These are phyloP conservation scores for Capillidium rhysosporum DNA, from an alignment of 371 early-diverging fungal genomes.

Conservation along the genomic window DNA sequence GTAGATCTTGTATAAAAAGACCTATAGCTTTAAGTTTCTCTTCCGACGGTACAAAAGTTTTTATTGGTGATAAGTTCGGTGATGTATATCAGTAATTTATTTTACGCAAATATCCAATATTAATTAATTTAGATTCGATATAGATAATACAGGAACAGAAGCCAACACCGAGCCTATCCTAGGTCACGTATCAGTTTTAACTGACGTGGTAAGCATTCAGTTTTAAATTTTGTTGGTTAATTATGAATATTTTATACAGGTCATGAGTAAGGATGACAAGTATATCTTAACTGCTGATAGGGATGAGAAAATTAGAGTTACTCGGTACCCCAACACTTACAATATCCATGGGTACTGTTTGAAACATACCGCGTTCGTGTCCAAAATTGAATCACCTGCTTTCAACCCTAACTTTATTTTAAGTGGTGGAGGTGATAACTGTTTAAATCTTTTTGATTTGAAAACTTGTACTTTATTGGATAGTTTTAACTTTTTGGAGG, in stretches of 20 bases:
- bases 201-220: slow-evolving; percentile 42
- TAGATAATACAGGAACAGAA: neutral
- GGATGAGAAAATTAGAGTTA: slow-evolving; percentile 88
- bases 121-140: slow-evolving; percentile 7
- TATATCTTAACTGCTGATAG: slow-evolving; percentile 78
- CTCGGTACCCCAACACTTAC: slow-evolving; percentile 67
- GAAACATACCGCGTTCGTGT: slow-evolving; percentile 67
- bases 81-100: slow-evolving; percentile 56
- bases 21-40: slow-evolving; percentile 45
- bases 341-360: slow-evolving; percentile 76
- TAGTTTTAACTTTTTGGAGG: neutral
- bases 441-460: slow-evolving; percentile 58
- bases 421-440: slow-evolving; percentile 79
- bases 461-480: slow-evolving; percentile 10
- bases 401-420: slow-evolving; percentile 18
- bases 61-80: slow-evolving; percentile 90
- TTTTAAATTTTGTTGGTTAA: neutral
- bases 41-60: slow-evolving; percentile 25
- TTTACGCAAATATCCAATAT: neutral
- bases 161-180: slow-evolving; percentile 31
- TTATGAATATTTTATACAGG: slow-evolving; percentile 12
- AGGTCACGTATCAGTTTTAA: slow-evolving; percentile 88
- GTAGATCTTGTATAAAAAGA: slow-evolving; percentile 36
- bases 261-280: slow-evolving; percentile 29
- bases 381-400: neutral